Conservation (phyloP, 2,329 filamentous ascomycete species). For the Paecilomyces dactylethromorphus region DNA sequence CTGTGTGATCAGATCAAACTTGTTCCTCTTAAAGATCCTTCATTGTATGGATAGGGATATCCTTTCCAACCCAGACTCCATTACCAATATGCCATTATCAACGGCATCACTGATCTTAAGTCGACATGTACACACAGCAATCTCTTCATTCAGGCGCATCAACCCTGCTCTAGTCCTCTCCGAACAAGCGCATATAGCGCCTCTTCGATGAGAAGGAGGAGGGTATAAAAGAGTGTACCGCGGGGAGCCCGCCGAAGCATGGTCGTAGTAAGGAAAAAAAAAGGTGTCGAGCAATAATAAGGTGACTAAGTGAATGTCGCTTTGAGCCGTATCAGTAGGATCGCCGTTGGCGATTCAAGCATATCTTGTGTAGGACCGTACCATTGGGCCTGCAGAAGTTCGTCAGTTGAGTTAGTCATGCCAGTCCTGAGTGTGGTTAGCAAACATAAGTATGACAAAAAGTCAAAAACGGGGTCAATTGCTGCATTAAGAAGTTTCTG, state of each 20-base stretch:
- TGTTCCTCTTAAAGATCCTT: too few relatives aligned
- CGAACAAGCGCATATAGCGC: constrained; percentile 31
- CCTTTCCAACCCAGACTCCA: background rate
- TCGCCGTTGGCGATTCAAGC: background rate
- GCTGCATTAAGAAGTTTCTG: background rate
- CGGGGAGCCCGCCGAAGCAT: background rate
- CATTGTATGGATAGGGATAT: background rate
- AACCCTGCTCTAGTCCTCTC: constrained; percentile 22
- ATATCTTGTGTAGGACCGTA: background rate
- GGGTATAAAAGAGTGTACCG: constrained; percentile 10
- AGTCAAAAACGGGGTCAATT: too few relatives aligned
- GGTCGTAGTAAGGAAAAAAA: background rate
- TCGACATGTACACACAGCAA: too few relatives aligned
- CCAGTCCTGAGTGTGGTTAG: background rate
- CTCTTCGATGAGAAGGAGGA: constrained; percentile 29
- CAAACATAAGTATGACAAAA: too few relatives aligned
- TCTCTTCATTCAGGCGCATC: background rate
- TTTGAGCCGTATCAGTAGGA: background rate
- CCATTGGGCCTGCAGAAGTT: background rate
- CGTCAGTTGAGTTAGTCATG: background rate
- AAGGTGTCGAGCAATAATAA: background rate
- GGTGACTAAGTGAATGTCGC: background rate
- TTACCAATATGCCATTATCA: too few relatives aligned
- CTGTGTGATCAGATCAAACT: too few relatives aligned
- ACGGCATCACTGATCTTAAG: too few relatives aligned